Evolutionary conservation across 148 eudicot genomes (phyloP).

Genomic region (Amaranthus cruentus): DNA sequence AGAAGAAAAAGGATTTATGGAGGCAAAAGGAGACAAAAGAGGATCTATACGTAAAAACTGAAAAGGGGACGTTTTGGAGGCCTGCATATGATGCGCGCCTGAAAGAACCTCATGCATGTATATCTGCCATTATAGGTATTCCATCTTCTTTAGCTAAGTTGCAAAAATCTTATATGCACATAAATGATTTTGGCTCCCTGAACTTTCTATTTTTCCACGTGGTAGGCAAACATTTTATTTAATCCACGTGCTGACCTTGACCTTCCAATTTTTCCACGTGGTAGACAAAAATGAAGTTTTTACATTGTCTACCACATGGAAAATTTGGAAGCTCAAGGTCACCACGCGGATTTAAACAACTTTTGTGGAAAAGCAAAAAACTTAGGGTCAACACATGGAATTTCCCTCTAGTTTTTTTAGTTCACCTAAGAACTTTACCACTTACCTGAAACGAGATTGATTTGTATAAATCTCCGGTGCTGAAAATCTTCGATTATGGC

Average conservation of each 20-base stretch:
- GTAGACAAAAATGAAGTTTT: too few species aligned
- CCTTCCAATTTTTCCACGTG: too few species aligned
- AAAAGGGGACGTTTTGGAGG: conserved; percentile 35
- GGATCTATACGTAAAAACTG: conserved; percentile 41
- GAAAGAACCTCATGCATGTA: conserved; percentile 71
- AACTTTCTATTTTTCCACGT: too few species aligned
- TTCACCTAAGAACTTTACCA: neutral
- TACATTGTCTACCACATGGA: too few species aligned
- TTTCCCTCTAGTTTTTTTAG: neutral
- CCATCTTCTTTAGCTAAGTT: neutral
- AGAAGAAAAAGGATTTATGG: conserved; percentile 74
- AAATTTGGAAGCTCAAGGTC: too few species aligned
- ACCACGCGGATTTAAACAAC: too few species aligned
- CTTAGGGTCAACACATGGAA: neutral
- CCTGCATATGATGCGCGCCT: conserved; percentile 74
- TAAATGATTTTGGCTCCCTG: neutral
- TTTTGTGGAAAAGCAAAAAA: too few species aligned
- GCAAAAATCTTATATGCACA: neutral
- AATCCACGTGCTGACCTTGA: too few species aligned
- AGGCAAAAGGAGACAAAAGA: conserved; percentile 61
- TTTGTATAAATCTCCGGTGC: neutral
- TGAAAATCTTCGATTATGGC: neutral
- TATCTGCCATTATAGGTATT: conserved; percentile 73
- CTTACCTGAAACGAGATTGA: neutral
- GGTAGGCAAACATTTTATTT: too few species aligned